Conservation (phyloP, 1,284 basidiomycete species). For the Microbotryum saponariae region DNA sequence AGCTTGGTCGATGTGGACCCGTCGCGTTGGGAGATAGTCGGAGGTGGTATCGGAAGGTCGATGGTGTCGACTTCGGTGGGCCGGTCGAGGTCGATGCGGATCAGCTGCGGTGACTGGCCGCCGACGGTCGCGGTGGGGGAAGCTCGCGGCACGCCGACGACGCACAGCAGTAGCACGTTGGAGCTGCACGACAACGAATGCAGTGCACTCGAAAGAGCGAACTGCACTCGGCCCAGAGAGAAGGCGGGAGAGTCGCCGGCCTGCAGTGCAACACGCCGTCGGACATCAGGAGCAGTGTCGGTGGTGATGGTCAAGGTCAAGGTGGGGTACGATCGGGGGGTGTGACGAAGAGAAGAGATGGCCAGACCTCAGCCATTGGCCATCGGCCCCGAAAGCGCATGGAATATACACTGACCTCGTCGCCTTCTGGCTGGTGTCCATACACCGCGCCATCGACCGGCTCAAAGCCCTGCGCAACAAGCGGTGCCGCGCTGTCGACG, state of each 20-base stretch:
- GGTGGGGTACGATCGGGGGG: neutral
- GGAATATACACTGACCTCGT: constrained; percentile 7
- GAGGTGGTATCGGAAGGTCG: constrained; percentile 20
- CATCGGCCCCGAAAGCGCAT: too few relatives aligned
- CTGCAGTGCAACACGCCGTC: constrained; percentile 3
- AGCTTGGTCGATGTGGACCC: constrained; percentile 31
- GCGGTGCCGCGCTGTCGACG: constrained; percentile 7
- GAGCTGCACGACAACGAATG: constrained; percentile 71
- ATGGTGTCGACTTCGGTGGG: constrained; percentile 29
- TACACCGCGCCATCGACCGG: constrained; percentile 8
- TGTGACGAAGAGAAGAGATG: neutral
- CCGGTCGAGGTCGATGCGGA: constrained; percentile 34
- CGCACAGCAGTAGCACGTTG: constrained; percentile 55
- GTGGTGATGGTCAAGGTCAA: neutral
- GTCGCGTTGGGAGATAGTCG: neutral
- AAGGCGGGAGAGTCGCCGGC: constrained; percentile 21
- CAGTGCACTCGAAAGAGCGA: constrained; percentile 71
- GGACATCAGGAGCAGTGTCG: too few relatives aligned
- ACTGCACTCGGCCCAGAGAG: constrained; percentile 53
- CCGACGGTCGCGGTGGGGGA: constrained; percentile 17
- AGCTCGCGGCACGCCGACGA: constrained; percentile 21
- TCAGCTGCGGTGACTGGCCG: constrained; percentile 22
- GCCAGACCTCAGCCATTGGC: too few relatives aligned
- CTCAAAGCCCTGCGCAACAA: constrained; percentile 22
- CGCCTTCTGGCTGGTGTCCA: constrained; percentile 11